Evolutionary conservation across 257 asterid genomes (phyloP), one percentile per base, ranked within the genome.

Genomic region (Lithospermum erythrorhizon): DNA sequence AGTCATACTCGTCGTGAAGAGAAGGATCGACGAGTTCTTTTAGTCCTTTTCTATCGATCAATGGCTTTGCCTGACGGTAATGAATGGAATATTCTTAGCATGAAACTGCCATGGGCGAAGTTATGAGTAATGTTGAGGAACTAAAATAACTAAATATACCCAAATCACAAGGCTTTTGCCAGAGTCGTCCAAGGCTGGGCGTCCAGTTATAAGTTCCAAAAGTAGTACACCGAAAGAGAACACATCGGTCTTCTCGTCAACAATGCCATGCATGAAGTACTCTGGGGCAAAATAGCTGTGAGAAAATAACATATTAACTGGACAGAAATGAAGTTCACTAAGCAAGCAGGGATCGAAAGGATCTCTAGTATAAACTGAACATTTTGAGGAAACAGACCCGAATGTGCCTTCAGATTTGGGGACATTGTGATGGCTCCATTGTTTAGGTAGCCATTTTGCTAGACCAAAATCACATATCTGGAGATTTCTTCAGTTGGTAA

Each of bases 401-500:
- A 86, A 81, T 58, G 95, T 86, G 79, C 95, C 95, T 81, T 86
- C 95, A 53, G 79, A 86, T 59, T 77, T 81, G 3, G 83, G 71
- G 55, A 82, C 80, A 65, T 74, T 79, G 66, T 68, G 81, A 70
- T 83, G 91, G 30, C 88, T 77, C 85, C 81, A 79, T 53, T 86
- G 83, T 45, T 79, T 77, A 9, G 95, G 95, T 45, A 85, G 73
- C 95, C 95, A 85, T 67, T 85, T 85, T n/a, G 95, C 82, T 6
- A 85, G 83, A 57, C 95, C 90, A 68, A 85, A 85, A 76, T 85
- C 95, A 67, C 95, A 85, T 14, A 85, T 85, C 95, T 85, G 74
- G 29, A 58, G 53, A 22, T 3, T 30, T 35, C 58, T 16, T 21
- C 55, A 62, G 27, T 61, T 47, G 60, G 62, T 59, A 60, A 68